phyloP scores from a whole-genome alignment of 352 stramenopile genomes.

The Phytophthora tentaculata region DNA sequence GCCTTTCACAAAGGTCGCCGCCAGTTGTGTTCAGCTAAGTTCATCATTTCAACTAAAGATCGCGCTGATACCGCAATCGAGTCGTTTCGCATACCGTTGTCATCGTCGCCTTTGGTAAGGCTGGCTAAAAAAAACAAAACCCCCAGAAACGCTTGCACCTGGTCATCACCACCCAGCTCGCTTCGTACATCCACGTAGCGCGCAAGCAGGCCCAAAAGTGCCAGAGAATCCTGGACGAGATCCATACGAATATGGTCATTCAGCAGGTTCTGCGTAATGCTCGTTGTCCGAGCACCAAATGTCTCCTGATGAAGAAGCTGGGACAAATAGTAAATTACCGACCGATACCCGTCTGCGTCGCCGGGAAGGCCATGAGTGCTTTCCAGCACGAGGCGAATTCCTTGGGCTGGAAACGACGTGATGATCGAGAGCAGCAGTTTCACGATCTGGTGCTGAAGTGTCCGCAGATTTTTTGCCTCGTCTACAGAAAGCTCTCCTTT shows the following conservation, averaged over 20 bases:
- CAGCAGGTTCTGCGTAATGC: constrained; percentile 30
- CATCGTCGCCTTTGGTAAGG: constrained; percentile 30
- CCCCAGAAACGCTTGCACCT: constrained; percentile 64
- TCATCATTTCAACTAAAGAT: constrained; percentile 47
- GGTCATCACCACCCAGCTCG: constrained; percentile 58
- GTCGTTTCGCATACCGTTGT: constrained; percentile 39
- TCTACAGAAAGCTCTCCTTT: constrained; percentile 13
- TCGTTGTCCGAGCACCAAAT: constrained; percentile 50
- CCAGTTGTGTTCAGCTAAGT: constrained; percentile 25
- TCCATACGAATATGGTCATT: constrained; percentile 34
- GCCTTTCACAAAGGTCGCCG: no score
- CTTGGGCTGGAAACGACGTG: constrained; percentile 60
- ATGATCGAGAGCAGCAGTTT: constrained; percentile 64
- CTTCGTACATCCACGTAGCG: constrained; percentile 69
- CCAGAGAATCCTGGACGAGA: constrained; percentile 67
- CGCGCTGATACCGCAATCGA: constrained; percentile 56
- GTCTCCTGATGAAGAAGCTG: constrained; percentile 72
- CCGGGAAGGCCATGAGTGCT: constrained; percentile 57
- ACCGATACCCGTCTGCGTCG: constrained; percentile 60
- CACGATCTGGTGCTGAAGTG: constrained; percentile 64
- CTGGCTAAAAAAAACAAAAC: constrained; percentile 58
- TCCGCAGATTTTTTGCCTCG: constrained; percentile 33
- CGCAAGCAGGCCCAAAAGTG: constrained; percentile 59
- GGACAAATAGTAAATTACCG: constrained; percentile 66
- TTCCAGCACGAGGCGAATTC: constrained; percentile 74